phyloP scores from a whole-genome alignment of 768 basidiomycete species.

The Trametes punicea region DNA sequence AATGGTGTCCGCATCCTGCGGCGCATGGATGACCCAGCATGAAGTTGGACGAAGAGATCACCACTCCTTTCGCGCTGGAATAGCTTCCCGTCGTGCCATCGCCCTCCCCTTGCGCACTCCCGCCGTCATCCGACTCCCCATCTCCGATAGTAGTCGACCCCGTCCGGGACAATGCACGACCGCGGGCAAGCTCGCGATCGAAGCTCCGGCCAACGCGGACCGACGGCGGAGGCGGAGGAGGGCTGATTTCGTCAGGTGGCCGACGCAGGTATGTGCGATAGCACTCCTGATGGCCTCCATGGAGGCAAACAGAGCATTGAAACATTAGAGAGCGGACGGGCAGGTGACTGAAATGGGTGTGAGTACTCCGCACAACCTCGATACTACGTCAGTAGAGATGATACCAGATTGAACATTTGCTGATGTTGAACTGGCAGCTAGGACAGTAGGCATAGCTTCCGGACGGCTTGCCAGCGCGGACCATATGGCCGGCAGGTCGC shows the following conservation, averaged over 20 bases:
- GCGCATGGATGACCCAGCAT: conserved; percentile 65
- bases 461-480: conserved; percentile 29
- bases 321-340: conserved; percentile 71
- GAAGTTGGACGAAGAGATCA: conserved; percentile 6
- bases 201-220: conserved; percentile 18
- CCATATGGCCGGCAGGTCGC: conserved; percentile 25
- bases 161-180: conserved; percentile 13
- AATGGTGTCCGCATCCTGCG: conserved; percentile 79
- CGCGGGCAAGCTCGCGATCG: conserved; percentile 23
- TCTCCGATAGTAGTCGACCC: conserved; percentile 12
- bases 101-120: conserved; percentile 18
- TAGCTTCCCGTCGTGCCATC: conserved; percentile 11
- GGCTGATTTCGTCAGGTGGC: conserved; percentile 28
- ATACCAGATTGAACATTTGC: conserved; percentile 73
- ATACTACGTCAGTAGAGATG: conserved; percentile 10
- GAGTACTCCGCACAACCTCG: conserved; percentile 3
- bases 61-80: conserved; percentile 3
- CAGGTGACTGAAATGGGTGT: conserved; percentile 52
- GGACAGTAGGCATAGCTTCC: conserved; percentile 54
- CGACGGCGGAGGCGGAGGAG: conserved; percentile 1
- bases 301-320: conserved; percentile 71
- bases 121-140: conserved; percentile 27
- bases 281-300: conserved; percentile 81
- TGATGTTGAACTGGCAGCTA: conserved; percentile 46
- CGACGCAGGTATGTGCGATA: conserved; percentile 66